These are phyloP conservation scores for Colletotrichum gigasporum DNA, from an alignment of 2,329 filamentous ascomycete genomes.

Conservation along the genomic window DNA sequence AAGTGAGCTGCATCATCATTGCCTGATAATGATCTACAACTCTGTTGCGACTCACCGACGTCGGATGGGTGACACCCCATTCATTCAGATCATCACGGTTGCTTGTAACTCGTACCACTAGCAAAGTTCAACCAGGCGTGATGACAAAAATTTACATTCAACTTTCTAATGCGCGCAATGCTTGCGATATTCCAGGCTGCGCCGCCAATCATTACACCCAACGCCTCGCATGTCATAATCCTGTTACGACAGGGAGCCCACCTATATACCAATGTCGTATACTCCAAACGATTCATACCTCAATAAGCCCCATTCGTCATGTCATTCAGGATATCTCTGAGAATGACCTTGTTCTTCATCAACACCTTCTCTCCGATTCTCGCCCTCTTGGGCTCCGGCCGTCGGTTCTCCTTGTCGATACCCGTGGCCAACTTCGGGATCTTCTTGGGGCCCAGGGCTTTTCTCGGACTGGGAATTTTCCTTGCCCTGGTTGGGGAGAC, in stretches of 20 bases:
- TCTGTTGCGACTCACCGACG: too few relatives aligned
- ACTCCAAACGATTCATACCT: slow-evolving; percentile 21
- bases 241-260: not conserved
- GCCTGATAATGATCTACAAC: too few relatives aligned
- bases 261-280: slow-evolving; percentile 12
- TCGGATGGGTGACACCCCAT: too few relatives aligned
- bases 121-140: not conserved
- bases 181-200: not conserved
- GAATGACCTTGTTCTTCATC: slow-evolving; percentile 72
- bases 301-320: slow-evolving; percentile 58
- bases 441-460: not conserved
- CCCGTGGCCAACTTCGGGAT: slow-evolving; percentile 23
- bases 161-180: not conserved
- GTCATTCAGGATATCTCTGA: slow-evolving; percentile 83
- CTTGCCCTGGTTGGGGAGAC: slow-evolving; percentile 20
- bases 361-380: slow-evolving; percentile 70
- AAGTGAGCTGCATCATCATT: not conserved
- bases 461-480: slow-evolving; percentile 10
- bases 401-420: slow-evolving; percentile 55
- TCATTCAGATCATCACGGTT: too few relatives aligned
- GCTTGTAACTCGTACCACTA: too few relatives aligned
- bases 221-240: slow-evolving; percentile 5
- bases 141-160: not conserved
- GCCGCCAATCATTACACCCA: not conserved
- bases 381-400: slow-evolving; percentile 61